Conservation (phyloP, 2,329 filamentous ascomycete genomes). For the Pseudopyrenochaeta lycopersici region DNA sequence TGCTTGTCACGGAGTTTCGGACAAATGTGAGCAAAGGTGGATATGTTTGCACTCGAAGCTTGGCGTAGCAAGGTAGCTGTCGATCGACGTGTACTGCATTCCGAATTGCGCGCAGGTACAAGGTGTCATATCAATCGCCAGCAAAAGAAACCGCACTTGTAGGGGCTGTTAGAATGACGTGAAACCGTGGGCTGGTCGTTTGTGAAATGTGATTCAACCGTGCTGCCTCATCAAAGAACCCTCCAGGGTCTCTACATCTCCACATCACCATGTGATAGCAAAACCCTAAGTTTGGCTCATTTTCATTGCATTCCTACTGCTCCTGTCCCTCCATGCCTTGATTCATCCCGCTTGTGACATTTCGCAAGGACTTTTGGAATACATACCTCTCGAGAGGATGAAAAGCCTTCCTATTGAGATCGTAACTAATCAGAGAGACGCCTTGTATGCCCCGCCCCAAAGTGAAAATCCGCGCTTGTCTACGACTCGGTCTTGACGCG, state of each 20-base stretch:
- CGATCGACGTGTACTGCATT: no score
- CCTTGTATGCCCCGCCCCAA: conserved; percentile 47
- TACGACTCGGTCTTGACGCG: conserved; percentile 94
- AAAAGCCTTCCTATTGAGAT: conserved; percentile 48
- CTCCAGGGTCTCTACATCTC: no score
- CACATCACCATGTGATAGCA: conserved; percentile 3
- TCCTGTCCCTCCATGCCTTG: conserved; percentile 24
- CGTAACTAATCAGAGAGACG: conserved; percentile 50
- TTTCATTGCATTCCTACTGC: conserved; percentile 38
- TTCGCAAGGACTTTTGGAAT: conserved; percentile 39
- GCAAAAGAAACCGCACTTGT: no score
- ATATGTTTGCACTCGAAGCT: no score
- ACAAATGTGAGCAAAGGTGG: no score
- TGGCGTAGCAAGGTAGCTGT: no score
- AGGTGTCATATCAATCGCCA: no score
- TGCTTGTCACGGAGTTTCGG: no score
- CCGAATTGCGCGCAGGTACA: no score
- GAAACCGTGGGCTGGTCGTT: no score
- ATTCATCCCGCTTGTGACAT: conserved; percentile 25
- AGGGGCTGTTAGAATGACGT: no score
- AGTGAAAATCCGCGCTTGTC: conserved; percentile 39
- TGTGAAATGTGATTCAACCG: no score
- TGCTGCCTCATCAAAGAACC: not conserved
- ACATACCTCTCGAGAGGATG: conserved; percentile 40
- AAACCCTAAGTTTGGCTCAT: conserved; percentile 28